These are phyloP conservation scores for Astrothelium macrocarpum DNA, from an alignment of 495 filamentous ascomycete genomes.

Conservation along the genomic window DNA sequence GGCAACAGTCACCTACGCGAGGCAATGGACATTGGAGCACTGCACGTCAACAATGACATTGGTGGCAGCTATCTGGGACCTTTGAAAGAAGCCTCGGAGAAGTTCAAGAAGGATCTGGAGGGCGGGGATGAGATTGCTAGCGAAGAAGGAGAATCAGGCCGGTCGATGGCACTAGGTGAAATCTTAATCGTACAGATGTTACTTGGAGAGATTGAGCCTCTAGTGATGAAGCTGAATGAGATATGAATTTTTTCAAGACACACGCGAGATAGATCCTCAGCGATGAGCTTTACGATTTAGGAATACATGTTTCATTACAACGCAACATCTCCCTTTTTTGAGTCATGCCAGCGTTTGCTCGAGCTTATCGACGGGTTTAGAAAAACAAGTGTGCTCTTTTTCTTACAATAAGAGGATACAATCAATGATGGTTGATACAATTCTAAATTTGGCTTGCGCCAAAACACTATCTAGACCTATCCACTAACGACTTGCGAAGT, in stretches of 20 bases:
- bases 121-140: constrained; percentile 24
- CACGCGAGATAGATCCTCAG: too few species aligned
- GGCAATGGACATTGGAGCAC: constrained; percentile 33
- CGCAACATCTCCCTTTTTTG: too few species aligned
- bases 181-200: constrained; percentile 11
- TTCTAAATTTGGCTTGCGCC: not conserved
- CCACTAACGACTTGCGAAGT: not conserved
- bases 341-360: too few species aligned
- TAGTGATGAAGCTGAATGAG: not conserved
- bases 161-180: constrained; percentile 1
- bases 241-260: too few species aligned
- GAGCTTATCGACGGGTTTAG: too few species aligned
- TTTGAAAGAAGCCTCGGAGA: constrained; percentile 34
- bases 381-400: not conserved
- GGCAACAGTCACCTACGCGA: constrained; percentile 42
- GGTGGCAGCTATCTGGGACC: constrained; percentile 41
- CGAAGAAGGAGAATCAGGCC: constrained; percentile 17
- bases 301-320: too few species aligned
- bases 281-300: too few species aligned
- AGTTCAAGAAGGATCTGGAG: constrained; percentile 32
- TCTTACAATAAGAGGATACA: too few species aligned
- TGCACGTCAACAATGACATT: constrained; percentile 36
- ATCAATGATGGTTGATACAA: not conserved
- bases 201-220: not conserved
- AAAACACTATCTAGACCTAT: not conserved